phyloP scores from a whole-genome alignment of 257 asterid genomes.

The Solanum lycopersicoides region DNA sequence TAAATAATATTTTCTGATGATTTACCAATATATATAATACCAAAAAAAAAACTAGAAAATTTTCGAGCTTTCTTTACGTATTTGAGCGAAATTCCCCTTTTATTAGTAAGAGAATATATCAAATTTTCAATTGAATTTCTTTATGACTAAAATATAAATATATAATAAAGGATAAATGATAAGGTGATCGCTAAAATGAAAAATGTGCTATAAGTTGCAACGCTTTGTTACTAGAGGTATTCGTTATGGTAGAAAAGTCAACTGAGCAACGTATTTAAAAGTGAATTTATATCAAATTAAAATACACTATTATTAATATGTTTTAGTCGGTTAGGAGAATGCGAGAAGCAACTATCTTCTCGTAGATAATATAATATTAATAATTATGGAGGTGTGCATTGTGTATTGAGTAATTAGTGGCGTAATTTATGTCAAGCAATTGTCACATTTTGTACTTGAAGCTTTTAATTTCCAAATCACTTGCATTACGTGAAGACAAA shows the following conservation, averaged over 20 bases:
- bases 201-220: neutral
- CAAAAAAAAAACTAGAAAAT: no score
- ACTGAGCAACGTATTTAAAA: no score
- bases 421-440: neutral
- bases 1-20: no score
- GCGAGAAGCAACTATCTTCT: no score
- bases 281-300: neutral
- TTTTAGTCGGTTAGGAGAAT: neutral
- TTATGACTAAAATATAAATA: neutral
- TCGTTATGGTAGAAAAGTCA: no score
- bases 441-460: neutral
- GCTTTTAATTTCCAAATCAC: neutral
- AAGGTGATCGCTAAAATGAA: neutral
- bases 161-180: neutral
- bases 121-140: neutral
- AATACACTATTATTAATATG: neutral
- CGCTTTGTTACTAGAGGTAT: neutral
- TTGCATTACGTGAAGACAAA: neutral
- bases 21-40: no score
- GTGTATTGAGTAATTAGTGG: neutral
- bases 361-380: no score
- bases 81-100: neutral
- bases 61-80: neutral
- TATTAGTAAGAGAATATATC: neutral
- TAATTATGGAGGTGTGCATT: neutral